These are phyloP conservation scores for Setomelanomma holmii DNA, from an alignment of 2,329 filamentous ascomycete genomes.

Conservation along the genomic window DNA sequence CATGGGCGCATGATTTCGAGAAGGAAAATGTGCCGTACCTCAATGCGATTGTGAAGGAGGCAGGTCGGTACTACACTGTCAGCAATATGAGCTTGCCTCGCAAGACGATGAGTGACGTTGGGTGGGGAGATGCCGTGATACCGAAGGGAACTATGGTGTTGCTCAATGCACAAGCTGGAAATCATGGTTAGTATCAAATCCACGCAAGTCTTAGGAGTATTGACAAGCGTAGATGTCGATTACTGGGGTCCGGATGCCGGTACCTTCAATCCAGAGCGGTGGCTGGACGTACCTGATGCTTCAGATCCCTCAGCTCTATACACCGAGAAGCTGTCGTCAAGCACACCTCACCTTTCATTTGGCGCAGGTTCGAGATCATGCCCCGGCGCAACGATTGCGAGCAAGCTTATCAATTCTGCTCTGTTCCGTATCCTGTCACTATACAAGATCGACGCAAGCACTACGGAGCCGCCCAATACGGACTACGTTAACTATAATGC, in stretches of 20 bases:
- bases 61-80: constrained; percentile 62
- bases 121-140: constrained; percentile 61
- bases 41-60: constrained; percentile 60
- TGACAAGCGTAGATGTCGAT: constrained; percentile 56
- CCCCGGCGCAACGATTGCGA: constrained; percentile 60
- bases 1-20: constrained; percentile 55
- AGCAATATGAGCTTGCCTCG: constrained; percentile 61
- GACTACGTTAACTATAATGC: constrained; percentile 69
- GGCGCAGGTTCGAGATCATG: constrained; percentile 61
- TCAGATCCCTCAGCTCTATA: neutral
- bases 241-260: constrained; percentile 57
- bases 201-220: constrained; percentile 51
- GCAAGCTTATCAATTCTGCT: constrained; percentile 58
- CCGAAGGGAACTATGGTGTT: constrained; percentile 62
- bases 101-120: constrained; percentile 59
- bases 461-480: constrained; percentile 62
- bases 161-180: constrained; percentile 63
- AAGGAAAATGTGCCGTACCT: constrained; percentile 59
- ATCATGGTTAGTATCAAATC: constrained; percentile 53
- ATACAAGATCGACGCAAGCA: constrained; percentile 59
- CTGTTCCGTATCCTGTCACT: constrained; percentile 58
- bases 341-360: constrained; percentile 56
- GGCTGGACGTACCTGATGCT: constrained; percentile 41
- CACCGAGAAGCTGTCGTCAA: constrained; percentile 32
- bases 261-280: constrained; percentile 59